Percentiles rank a stretch among this genome's conserved stretches.
phyloP scores from a whole-genome alignment of 371 early-diverging fungal genomes.

The Mucor lusitanicus region DNA sequence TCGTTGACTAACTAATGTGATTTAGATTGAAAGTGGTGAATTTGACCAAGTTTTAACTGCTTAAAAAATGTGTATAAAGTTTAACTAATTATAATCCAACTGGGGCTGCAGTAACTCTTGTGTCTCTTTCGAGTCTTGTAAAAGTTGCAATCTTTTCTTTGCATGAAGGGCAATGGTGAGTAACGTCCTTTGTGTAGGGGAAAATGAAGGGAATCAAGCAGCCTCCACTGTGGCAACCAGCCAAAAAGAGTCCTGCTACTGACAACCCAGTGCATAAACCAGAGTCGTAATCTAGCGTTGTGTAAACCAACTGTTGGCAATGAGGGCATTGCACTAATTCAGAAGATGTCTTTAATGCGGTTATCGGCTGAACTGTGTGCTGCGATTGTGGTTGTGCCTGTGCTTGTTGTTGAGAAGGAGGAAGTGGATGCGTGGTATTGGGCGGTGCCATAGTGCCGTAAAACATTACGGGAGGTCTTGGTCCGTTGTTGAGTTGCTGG shows the following conservation, averaged over 20 bases:
- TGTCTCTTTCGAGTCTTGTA: conserved; percentile 22
- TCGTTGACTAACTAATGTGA: neutral
- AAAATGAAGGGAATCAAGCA: conserved; percentile 20
- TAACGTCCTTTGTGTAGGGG: conserved; percentile 22
- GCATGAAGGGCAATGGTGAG: conserved; percentile 21
- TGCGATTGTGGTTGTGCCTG: neutral
- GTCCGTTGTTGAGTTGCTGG: neutral
- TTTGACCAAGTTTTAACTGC: conserved; percentile 50
- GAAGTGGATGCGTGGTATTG: neutral
- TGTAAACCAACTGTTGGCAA: conserved; percentile 17
- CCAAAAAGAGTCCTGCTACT: conserved; percentile 12
- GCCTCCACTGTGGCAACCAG: conserved; percentile 12
- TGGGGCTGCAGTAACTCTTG: conserved; percentile 10
- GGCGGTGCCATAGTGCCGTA: conserved; percentile 13
- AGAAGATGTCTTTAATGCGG: conserved; percentile 3
- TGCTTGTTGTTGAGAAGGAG: neutral
- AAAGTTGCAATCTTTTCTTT: conserved; percentile 21
- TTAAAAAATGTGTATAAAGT: conserved; percentile 17
- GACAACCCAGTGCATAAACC: conserved; percentile 23
- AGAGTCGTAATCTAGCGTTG: conserved; percentile 11
- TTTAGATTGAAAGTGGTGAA: conserved; percentile 44
- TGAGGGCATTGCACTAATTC: conserved; percentile 20
- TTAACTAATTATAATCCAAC: neutral
- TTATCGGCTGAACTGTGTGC: neutral
- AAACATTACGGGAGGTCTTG: neutral